Evolutionary conservation across 352 stramenopile species (phyloP), one percentile per base, ranked within the genome.

Genomic region (Globisporangium apiculatum): DNA sequence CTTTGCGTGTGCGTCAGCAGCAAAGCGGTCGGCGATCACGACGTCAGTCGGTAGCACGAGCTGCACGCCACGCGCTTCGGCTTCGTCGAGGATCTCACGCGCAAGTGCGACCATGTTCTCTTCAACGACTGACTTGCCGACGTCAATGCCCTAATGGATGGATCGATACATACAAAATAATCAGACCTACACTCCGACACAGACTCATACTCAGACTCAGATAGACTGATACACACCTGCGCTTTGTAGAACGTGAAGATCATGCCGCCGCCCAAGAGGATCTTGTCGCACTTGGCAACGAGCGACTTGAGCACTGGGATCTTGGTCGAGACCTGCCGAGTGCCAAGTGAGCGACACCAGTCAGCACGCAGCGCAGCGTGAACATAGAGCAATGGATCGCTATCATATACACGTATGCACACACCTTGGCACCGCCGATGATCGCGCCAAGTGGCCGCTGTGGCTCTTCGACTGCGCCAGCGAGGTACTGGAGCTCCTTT

Each of bases 241-340:
- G 93, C 96, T 73, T 98, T 98, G 62, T 98, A 94, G 80, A 99
- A 98, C 51, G 96, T 99, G 78, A 98, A 99, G 63, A 98, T 96
- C 94, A 98, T 98, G 59, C 94, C 94, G 70, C 96, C 94, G 58
- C 95, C 96, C 49, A 99, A 88, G 62, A 99, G 77, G 52, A 99
- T 91, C 75, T 96, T 98, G 72, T 99, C 94, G 66, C 88, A 97
- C 74, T 98, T 98, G 58, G 92, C 76, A 51, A 99, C 65, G 62
- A 99, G 83, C 52, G 89, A 94, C 74, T 98, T 92, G 49, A 99
- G 76, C 67, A 99, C 91, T n/a, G 91, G 93, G 61, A 99, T 98
- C 83, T 99, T 98, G 6, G 81, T 93, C 18, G 83, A 92, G 15
- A 86, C 73, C 67, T 75, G 47, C 48, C 24, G 24, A 38, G 11